Evolutionary conservation across 495 filamentous ascomycete genomes (phyloP).

Genomic region (Trichoderma reesei): DNA sequence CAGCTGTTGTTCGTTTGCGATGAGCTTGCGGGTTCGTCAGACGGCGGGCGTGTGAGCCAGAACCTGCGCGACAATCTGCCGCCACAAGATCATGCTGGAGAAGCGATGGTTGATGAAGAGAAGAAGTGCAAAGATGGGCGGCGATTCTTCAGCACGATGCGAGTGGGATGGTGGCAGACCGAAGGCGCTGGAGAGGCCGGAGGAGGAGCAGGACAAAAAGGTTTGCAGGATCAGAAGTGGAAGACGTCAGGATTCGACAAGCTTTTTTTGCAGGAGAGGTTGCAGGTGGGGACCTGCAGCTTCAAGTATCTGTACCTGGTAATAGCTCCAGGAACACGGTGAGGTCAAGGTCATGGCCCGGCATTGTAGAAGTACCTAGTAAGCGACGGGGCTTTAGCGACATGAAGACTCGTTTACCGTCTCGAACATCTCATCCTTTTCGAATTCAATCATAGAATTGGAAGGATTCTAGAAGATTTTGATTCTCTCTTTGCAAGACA

Average conservation of each 20-base stretch:
- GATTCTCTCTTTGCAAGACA: too few species aligned
- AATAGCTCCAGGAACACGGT: too few species aligned
- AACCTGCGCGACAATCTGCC: conserved; percentile 7
- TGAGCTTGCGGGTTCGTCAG: background rate
- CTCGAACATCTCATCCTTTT: too few species aligned
- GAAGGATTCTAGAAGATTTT: too few species aligned
- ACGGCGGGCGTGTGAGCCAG: conserved; percentile 8
- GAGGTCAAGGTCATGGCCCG: too few species aligned
- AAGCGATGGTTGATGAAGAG: background rate
- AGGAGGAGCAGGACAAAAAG: background rate
- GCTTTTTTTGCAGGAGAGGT: background rate
- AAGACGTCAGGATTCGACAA: conserved; percentile 2
- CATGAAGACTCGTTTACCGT: too few species aligned
- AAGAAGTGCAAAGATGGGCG: background rate
- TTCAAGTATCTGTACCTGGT: too few species aligned
- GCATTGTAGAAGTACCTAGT: too few species aligned
- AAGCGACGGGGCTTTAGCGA: too few species aligned
- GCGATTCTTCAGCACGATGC: background rate
- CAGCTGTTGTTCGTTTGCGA: background rate
- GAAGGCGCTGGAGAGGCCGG: background rate
- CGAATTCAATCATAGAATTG: too few species aligned
- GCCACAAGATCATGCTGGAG: conserved; percentile 4
- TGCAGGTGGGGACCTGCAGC: background rate
- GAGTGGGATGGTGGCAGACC: background rate
- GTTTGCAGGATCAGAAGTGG: background rate